Evolutionary conservation across 2,329 filamentous ascomycete genomes (phyloP).

Genomic region (Penicillium sp.): DNA sequence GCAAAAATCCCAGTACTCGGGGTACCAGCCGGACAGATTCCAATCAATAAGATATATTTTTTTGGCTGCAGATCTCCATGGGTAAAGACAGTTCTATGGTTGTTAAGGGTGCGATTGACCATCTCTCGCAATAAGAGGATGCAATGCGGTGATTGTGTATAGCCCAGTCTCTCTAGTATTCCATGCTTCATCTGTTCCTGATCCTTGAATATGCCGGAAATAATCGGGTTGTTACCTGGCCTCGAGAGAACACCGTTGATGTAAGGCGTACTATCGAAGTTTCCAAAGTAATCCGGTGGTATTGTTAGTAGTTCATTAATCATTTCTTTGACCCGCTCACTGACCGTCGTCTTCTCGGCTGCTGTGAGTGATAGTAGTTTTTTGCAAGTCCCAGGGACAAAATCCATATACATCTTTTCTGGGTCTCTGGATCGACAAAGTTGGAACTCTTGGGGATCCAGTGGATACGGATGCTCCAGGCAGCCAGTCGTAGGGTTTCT

Average conservation of each 20-base stretch:
- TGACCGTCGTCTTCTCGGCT: constrained; percentile 9
- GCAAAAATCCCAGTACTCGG: not conserved
- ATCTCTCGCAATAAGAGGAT: constrained; percentile 11
- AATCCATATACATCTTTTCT: constrained; percentile 17
- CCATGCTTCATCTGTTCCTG: constrained; percentile 14
- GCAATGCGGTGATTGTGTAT: constrained; percentile 13
- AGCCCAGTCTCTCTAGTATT: constrained; percentile 7
- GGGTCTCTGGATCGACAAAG: constrained; percentile 11
- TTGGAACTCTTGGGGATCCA: constrained; percentile 5
- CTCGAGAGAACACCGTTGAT: constrained; percentile 17
- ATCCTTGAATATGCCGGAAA: constrained; percentile 13
- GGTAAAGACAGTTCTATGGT: constrained; percentile 1
- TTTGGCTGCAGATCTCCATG: constrained; percentile 2
- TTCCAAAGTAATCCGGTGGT: constrained; percentile 11
- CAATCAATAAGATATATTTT: not conserved
- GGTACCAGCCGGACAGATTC: constrained; percentile 5
- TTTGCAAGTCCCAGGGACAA: constrained; percentile 11
- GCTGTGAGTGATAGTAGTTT: constrained; percentile 9
- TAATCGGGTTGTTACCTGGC: constrained; percentile 4
- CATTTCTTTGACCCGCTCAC: constrained; percentile 6
- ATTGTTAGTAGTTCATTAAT: too few relatives aligned
- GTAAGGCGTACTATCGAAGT: constrained; percentile 12
- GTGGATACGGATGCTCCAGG: too few relatives aligned
- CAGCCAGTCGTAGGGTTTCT: too few relatives aligned
- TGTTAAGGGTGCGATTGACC: constrained; percentile 13